phyloP scores from a whole-genome alignment of 192 early-diverging fungal species.

The Funneliformis mosseae region DNA sequence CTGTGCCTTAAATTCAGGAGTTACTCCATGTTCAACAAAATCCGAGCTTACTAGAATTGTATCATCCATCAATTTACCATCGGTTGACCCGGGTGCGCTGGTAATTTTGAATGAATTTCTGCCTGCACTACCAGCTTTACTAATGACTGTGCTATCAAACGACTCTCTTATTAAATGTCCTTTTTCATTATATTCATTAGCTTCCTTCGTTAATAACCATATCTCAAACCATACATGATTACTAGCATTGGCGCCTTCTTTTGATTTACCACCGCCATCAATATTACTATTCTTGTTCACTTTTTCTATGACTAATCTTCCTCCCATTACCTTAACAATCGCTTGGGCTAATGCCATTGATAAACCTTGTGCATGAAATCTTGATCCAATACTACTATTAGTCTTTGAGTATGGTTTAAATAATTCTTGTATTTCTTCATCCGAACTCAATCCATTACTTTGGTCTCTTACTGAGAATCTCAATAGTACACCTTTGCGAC shows the following conservation, averaged over 20 bases:
- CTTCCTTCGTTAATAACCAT: constrained; percentile 3
- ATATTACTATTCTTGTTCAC: not conserved
- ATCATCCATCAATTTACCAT: constrained; percentile 1
- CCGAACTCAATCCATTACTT: constrained; percentile 5
- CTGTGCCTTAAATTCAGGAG: not conserved
- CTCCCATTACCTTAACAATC: constrained; percentile 22
- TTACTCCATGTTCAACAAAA: not conserved
- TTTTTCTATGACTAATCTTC: constrained; percentile 9
- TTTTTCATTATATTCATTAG: too few relatives aligned
- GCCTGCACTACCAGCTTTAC: not conserved
- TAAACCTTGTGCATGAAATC: constrained; percentile 25
- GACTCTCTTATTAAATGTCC: not conserved
- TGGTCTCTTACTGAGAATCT: constrained; percentile 21
- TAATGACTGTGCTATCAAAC: not conserved
- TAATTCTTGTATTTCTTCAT: constrained; percentile 16
- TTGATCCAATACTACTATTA: constrained; percentile 13
- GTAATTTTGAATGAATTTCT: not conserved
- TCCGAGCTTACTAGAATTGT: not conserved
- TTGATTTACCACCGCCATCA: not conserved
- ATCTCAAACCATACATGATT: constrained; percentile 23
- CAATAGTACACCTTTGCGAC: not conserved
- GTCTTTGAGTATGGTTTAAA: constrained; percentile 25
- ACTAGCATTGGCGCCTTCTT: not conserved
- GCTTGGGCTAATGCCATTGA: constrained; percentile 26
- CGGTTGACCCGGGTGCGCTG: not conserved